Evolutionary conservation across 805 yeast genomes (phyloP).

Genomic region (Isabelozyma gotoi): DNA sequence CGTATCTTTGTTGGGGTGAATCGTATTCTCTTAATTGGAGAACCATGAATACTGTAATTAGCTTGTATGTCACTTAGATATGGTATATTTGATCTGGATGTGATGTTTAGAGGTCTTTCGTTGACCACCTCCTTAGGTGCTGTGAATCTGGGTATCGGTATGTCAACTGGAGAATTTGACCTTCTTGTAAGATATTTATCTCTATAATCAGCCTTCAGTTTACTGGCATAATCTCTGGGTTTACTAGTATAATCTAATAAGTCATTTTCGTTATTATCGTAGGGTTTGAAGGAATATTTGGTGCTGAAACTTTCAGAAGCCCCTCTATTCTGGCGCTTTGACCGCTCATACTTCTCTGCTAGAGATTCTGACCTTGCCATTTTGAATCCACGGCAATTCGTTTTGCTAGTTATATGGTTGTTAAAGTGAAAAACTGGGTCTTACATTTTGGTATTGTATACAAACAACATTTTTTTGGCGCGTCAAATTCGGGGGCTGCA

Average conservation of each 20-base stretch:
- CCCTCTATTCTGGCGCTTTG: neutral
- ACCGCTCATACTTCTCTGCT: neutral
- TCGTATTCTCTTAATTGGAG: neutral
- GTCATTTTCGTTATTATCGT: neutral
- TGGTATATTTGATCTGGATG: neutral
- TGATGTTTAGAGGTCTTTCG: neutral
- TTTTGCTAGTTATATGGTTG: neutral
- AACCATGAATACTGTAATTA: neutral
- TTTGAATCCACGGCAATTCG: neutral
- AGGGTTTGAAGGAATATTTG: neutral
- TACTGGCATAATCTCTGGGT: neutral
- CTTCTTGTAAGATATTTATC: no score
- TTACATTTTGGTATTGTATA: no score
- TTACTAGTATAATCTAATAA: neutral
- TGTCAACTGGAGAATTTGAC: no score
- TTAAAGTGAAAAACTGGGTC: no score
- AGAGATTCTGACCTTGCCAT: neutral
- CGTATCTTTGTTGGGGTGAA: conserved; percentile 7
- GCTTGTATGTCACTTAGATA: neutral
- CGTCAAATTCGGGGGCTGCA: no score
- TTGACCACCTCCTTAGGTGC: no score
- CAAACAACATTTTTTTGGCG: no score
- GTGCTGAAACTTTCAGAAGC: neutral
- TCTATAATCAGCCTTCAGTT: no score
- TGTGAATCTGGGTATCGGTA: no score